These are phyloP conservation scores for Eutrema heterophyllum DNA, from an alignment of 345 rosid species.

Conservation along the genomic window DNA sequence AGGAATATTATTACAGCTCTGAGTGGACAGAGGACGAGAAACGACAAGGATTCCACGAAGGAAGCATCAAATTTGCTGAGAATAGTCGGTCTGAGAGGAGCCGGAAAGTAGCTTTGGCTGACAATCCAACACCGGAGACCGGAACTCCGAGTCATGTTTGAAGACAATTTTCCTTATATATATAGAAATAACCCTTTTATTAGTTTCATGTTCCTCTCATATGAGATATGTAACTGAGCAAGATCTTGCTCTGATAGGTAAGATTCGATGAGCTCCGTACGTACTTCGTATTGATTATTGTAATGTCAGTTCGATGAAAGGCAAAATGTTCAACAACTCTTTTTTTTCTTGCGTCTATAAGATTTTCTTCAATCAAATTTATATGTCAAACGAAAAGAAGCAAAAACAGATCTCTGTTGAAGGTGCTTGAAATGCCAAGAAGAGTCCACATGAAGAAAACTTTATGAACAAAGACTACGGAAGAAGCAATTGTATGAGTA, in stretches of 20 bases:
- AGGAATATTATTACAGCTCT: slow-evolving; percentile 49
- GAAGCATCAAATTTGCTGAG: slow-evolving; percentile 67
- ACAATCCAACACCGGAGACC: slow-evolving; percentile 43
- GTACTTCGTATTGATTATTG: background rate
- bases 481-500: no score
- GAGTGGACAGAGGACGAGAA: slow-evolving; percentile 77
- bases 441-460: no score
- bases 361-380: background rate
- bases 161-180: background rate
- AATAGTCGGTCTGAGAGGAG: slow-evolving; percentile 76
- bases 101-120: slow-evolving; percentile 35
- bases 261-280: slow-evolving; percentile 10
- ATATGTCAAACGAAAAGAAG: background rate
- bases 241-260: background rate
- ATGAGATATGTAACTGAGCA: background rate
- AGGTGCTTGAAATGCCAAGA: background rate
- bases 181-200: background rate
- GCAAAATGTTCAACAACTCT: background rate
- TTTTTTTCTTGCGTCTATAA: background rate
- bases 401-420: background rate
- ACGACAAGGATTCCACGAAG: slow-evolving; percentile 47
- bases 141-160: slow-evolving; percentile 49
- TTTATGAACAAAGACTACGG: no score
- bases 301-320: background rate
- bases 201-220: background rate